Evolutionary conservation across 2,329 filamentous ascomycete species (phyloP).

Genomic region (Colletotrichum aenigma): DNA sequence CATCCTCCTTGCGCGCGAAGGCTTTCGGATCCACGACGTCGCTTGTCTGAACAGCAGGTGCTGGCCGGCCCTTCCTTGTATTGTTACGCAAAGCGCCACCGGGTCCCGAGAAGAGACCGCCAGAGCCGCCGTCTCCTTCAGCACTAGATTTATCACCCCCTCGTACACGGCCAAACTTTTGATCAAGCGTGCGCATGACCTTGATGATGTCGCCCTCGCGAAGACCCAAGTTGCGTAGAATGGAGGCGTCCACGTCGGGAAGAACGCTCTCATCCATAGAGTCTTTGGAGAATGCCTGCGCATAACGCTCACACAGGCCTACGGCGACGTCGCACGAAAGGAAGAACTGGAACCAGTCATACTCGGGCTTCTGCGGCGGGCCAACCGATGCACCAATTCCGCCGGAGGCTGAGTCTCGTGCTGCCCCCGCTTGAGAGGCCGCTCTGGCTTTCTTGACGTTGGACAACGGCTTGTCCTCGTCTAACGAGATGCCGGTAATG

Average conservation of each 20-base stretch:
- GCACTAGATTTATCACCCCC: slow-evolving; percentile 65
- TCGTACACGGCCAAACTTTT: slow-evolving; percentile 72
- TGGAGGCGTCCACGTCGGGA: slow-evolving; percentile 83
- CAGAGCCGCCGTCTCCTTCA: slow-evolving; percentile 32
- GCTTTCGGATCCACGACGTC: slow-evolving; percentile 88
- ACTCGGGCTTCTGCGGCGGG: slow-evolving; percentile 67
- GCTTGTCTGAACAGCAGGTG: slow-evolving; percentile 83
- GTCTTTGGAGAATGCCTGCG: slow-evolving; percentile 85
- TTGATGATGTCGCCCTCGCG: slow-evolving; percentile 97
- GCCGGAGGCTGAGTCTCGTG: slow-evolving; percentile 32
- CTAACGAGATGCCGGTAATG: slow-evolving; percentile 83
- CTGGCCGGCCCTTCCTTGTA: slow-evolving; percentile 87
- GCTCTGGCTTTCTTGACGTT: slow-evolving; percentile 70
- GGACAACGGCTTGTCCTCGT: slow-evolving; percentile 92
- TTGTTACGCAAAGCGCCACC: slow-evolving; percentile 94
- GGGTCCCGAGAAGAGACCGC: slow-evolving; percentile 86
- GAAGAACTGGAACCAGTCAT: slow-evolving; percentile 99
- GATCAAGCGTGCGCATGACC: slow-evolving; percentile 88
- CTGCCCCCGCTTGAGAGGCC: slow-evolving; percentile 21
- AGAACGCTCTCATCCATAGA: slow-evolving; percentile 96
- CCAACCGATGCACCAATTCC: slow-evolving; percentile 64
- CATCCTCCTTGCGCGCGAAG: slow-evolving; percentile 69
- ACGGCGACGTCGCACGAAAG: slow-evolving; percentile 89
- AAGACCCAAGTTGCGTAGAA: slow-evolving; percentile 86
- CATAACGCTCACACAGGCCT: slow-evolving; percentile 92